Base-by-base conservation (phyloP, 306 rosid species). In the Gastrolobium bilobum region DNA sequence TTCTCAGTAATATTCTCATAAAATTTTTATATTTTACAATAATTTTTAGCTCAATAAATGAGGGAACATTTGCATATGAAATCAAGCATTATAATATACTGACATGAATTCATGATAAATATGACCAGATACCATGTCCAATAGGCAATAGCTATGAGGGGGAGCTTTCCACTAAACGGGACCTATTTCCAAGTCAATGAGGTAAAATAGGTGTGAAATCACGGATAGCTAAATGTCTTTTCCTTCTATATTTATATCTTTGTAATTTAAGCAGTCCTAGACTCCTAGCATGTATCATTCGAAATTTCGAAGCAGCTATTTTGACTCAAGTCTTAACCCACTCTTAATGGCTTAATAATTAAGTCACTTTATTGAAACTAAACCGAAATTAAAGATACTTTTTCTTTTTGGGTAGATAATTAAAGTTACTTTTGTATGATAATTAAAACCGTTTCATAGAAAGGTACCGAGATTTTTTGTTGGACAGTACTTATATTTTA, bases 101-200 rank as follows among this genome's bases (percentile, higher is more conserved):
- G 70, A 81, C 88, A 40, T 31, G 35, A 68, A 73, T 48, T 81
- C 37, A 10, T 79, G 57, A 82, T 60, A 68, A 75, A 69, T 73
- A 72, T 77, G 73, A 67, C 81, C 89, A 92, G 98, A 89, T 94
- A 86, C 98, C 98, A 57, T 94, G 98, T 46, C 86, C 97, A 73
- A 94, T 97, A 62, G 97, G n/a, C n/a, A n/a, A n/a, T n/a, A n/a
- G n/a, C 98, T 42, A 94, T 88, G 97, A 86, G 89, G 58, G 98
- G 98, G 48, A 92, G 98, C 81, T 94, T 94, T 77, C 98, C 98
- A 10, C 91, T 94, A 46, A 94, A 94, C 38, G 98, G 98, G 60
- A 94, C 98, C 60, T 94, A 94, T 84, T 94, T 94, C 84, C 97
- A 94, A 84, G 98, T 94, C 78, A 94, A 94, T 65, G 97, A 94